phyloP scores from a whole-genome alignment of 305 asterid species.

The Solanum hybrid region DNA sequence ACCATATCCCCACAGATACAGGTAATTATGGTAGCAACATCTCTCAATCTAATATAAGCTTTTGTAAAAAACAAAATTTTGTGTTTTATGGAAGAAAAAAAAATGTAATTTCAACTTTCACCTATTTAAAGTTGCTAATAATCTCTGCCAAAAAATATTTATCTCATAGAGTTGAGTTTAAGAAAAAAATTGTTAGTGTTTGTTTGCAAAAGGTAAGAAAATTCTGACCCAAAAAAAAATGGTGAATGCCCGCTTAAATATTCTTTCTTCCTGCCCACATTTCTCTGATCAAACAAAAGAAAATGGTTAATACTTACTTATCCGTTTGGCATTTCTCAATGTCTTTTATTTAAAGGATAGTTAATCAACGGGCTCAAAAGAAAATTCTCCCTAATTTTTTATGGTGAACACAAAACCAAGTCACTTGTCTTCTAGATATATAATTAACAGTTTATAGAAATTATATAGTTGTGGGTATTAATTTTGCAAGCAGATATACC shows the following conservation, averaged over 20 bases:
- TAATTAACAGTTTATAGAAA: not conserved
- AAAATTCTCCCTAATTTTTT: not conserved
- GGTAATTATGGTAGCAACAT: not conserved
- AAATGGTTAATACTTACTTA: not conserved
- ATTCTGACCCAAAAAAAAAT: not conserved
- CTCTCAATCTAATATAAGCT: not conserved
- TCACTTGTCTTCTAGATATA: too few relatives aligned
- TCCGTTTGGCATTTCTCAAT: not conserved
- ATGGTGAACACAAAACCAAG: not conserved
- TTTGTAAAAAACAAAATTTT: not conserved
- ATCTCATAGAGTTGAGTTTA: not conserved
- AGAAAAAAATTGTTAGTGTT: not conserved
- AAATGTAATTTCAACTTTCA: not conserved
- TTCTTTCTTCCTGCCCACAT: not conserved
- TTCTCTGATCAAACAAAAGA: not conserved
- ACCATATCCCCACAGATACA: not conserved
- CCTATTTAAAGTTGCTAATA: not conserved
- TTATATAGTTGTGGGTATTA: not conserved
- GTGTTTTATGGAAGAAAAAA: not conserved
- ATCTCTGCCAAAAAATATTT: not conserved
- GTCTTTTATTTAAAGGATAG: not conserved
- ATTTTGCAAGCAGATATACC: slow-evolving; percentile 16
- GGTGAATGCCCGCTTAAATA: not conserved
- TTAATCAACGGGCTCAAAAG: not conserved
- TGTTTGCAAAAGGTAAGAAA: not conserved